A percentile compares a stretch with the other conserved stretches of the same genome.
phyloP scores from a whole-genome alignment of 192 early-diverging fungal genomes.

The Geranomyces michiganensis region DNA sequence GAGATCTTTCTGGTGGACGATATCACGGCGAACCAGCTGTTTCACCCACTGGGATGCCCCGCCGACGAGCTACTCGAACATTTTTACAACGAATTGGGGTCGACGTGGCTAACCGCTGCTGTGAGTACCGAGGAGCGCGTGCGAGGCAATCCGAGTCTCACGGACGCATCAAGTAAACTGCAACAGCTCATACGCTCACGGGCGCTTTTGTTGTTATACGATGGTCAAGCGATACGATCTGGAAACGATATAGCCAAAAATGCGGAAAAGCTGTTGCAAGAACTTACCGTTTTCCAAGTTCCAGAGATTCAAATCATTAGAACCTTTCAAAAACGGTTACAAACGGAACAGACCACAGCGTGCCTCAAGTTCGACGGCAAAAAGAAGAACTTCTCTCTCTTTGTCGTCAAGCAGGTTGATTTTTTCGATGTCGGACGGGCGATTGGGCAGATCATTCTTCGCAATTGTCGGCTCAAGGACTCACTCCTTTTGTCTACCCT shows the following conservation, averaged over 20 bases:
- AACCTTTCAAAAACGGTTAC: conserved; percentile 41
- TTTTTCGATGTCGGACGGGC: conserved; percentile 80
- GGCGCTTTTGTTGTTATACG: conserved; percentile 76
- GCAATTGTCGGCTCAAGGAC: conserved; percentile 73
- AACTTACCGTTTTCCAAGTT: conserved; percentile 70
- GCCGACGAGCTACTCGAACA: conserved; percentile 72
- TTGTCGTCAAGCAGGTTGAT: conserved; percentile 65
- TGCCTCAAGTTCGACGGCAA: conserved; percentile 51
- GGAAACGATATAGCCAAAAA: conserved; percentile 50
- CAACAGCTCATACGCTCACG: conserved; percentile 72
- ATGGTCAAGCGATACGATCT: conserved; percentile 51
- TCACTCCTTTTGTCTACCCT: conserved; percentile 75
- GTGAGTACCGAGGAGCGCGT: conserved; percentile 59
- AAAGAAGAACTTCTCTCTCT: conserved; percentile 38
- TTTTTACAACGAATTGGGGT: conserved; percentile 64
- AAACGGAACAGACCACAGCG: conserved; percentile 63
- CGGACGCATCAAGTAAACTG: conserved; percentile 47
- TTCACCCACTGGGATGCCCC: conserved; percentile 73
- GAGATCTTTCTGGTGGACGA: conserved; percentile 85
- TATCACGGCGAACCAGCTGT: conserved; percentile 68
- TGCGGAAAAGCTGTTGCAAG: conserved; percentile 59
- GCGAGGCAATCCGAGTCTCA: conserved; percentile 46
- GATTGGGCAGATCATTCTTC: conserved; percentile 69
- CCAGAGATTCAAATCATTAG: conserved; percentile 66
- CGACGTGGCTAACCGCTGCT: conserved; percentile 64